Evolutionary conservation across 2,329 filamentous ascomycete species (phyloP), one percentile per base, ranked within the genome.

Genomic region (Colletotrichum australisinense): DNA sequence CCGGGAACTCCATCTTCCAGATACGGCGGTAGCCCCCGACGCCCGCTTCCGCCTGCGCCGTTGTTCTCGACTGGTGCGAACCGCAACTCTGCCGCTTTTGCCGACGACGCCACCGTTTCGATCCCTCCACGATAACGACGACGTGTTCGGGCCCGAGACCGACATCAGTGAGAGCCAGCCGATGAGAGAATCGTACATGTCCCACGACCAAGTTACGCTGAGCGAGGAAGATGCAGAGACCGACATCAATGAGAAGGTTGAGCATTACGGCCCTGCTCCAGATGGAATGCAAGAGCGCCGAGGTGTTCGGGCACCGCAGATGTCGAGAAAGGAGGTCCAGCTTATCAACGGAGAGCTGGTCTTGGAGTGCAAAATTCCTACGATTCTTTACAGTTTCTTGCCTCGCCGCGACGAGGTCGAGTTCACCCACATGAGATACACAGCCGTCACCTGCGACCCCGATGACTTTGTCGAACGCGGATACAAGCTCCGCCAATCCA

Each of bases 391-490:
- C 89, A 98, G 95, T 81, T 99, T 99, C 84, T 86, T 99, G 74
- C 97, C 97, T 0, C 91, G 96, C 19, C 91, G 96, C 73, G 95
- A 98, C 80, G 96, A 98, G 82, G 89, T 96, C 75, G 97, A 99
- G 80, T 99, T 99, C 82, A 99, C 97, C 0, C 95, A 98, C 80
- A 98, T 98, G 96, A 93, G 97, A 67, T 99, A 99, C 82, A 98
- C 96, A 0, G 97, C 97, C 11, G 97, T 98, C n/a, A 99, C 97
- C 2, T 98, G 95, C 83, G 95, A 98, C 80, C 97, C 95, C 0
- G 95, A 98, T 81, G 95, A 98, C 81, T 98, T 97, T 78, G 93
- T 95, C 3, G 89, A 92, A 8, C 91, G 93, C 75, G 96, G 95
- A 1, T 99, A 98, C 86, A 97, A 97, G 80, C 86, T 99, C 78